phyloP scores from a whole-genome alignment of 1,284 basidiomycete genomes.

The Cerioporus squamosus region DNA sequence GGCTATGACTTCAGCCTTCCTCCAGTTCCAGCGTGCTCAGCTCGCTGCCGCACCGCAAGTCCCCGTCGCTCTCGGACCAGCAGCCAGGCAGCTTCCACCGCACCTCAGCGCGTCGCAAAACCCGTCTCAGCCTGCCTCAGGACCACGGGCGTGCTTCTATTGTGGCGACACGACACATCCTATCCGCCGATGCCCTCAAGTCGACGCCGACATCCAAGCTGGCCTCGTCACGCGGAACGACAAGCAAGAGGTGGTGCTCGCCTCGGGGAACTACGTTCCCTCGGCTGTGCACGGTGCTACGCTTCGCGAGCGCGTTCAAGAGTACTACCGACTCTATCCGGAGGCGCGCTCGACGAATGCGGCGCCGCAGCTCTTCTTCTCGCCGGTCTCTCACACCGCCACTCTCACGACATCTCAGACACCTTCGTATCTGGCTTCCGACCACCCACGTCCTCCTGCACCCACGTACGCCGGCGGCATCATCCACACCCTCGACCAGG shows the following conservation, averaged over 20 bases:
- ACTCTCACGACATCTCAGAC: too few species aligned
- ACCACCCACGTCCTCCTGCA: too few species aligned
- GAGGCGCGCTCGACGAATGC: background rate
- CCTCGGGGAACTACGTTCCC: constrained; percentile 3
- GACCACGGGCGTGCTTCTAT: background rate
- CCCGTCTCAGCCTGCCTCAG: background rate
- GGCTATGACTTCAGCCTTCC: too few species aligned
- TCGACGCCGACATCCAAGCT: constrained; percentile 8
- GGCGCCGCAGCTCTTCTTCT: constrained; percentile 3
- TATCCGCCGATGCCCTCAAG: constrained; percentile 4
- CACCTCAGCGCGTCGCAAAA: background rate
- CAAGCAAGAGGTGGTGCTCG: constrained; percentile 6
- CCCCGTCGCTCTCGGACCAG: too few species aligned
- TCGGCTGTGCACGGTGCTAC: background rate
- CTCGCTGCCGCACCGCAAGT: background rate
- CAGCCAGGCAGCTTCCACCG: background rate
- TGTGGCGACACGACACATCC: background rate
- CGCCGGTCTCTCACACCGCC: too few species aligned
- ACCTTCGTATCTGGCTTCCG: background rate
- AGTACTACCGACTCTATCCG: background rate
- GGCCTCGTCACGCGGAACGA: background rate
- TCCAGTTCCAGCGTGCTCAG: background rate
- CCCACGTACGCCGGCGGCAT: too few species aligned
- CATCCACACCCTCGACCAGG: too few species aligned
- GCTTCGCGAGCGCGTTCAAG: constrained; percentile 10